Evolutionary conservation across 768 basidiomycete species (phyloP).

Genomic region (Sarcodon sp.): DNA sequence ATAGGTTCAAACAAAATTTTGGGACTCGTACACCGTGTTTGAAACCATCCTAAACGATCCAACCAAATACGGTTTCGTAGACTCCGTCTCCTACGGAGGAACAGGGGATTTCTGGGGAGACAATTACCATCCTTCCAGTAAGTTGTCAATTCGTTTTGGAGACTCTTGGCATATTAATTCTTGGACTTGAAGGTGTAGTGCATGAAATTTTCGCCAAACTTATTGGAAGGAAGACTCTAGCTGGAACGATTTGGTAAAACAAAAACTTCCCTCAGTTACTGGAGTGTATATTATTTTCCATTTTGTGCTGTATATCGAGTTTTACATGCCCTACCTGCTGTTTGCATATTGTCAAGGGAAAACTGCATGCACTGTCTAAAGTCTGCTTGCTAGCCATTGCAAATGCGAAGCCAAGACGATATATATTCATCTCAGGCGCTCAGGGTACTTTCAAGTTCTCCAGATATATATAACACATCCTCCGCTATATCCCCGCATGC

Average conservation of each 20-base stretch:
- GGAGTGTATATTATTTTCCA: too few species aligned
- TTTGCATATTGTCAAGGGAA: too few species aligned
- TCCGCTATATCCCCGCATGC: too few species aligned
- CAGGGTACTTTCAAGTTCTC: too few species aligned
- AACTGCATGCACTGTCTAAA: too few species aligned
- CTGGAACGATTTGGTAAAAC: conserved; percentile 12
- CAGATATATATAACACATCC: too few species aligned
- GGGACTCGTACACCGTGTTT: conserved; percentile 38
- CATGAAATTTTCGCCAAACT: conserved; percentile 14
- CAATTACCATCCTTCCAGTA: conserved; percentile 41
- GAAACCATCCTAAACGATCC: conserved; percentile 36
- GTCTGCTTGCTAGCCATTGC: too few species aligned
- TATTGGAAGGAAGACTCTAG: conserved; percentile 8
- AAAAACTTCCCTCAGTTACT: too few species aligned
- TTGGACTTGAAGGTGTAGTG: conserved; percentile 8
- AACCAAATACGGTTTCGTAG: conserved; percentile 38
- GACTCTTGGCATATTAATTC: background rate
- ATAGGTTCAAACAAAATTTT: conserved; percentile 34
- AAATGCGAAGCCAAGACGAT: too few species aligned
- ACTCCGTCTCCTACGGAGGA: conserved; percentile 32
- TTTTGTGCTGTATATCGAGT: too few species aligned
- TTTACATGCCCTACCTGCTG: too few species aligned
- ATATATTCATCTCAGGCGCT: too few species aligned
- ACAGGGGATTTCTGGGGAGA: conserved; percentile 44
- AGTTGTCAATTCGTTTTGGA: background rate